A percentile compares a stretch with the other conserved stretches of the same genome.
Conservation (phyloP, 2,329 filamentous ascomycete species). For the Neoscytalidium dimidiatum region DNA sequence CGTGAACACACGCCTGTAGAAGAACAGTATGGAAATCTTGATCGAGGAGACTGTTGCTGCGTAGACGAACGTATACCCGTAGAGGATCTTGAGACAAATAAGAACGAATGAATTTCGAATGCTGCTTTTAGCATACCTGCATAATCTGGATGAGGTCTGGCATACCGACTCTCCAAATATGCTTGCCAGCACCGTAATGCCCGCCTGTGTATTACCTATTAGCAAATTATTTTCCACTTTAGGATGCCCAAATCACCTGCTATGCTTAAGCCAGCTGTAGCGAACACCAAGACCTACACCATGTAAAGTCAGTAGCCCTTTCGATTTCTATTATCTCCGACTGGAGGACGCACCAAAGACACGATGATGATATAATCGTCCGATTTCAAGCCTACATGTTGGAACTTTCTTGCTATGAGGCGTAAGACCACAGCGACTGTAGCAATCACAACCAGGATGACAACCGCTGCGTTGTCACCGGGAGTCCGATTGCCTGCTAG, state of each 20-base stretch:
- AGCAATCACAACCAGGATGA: neutral
- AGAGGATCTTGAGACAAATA: neutral
- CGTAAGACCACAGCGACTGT: neutral
- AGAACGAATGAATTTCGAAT: neutral
- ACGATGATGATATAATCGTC: neutral
- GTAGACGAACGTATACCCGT: slow-evolving; percentile 1
- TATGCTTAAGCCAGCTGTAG: neutral
- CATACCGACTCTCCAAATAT: neutral
- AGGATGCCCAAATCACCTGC: neutral
- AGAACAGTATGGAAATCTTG: neutral
- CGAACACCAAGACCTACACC: neutral
- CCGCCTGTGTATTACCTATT: neutral
- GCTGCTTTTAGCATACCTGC: neutral
- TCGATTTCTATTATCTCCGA: neutral
- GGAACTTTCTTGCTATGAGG: neutral
- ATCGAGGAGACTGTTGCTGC: neutral
- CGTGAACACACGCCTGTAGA: neutral
- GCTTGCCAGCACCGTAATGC: neutral
- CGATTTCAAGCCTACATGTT: neutral
- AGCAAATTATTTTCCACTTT: neutral
- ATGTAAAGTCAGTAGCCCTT: neutral
- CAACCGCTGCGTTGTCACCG: neutral
- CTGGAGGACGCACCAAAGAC: neutral
- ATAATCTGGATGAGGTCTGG: neutral
- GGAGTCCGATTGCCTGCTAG: neutral